A percentile compares a stretch with the other conserved stretches of the same genome.
Evolutionary conservation across 2,329 filamentous ascomycete genomes (phyloP).

Genomic region (Chaetomiaceae sp.): DNA sequence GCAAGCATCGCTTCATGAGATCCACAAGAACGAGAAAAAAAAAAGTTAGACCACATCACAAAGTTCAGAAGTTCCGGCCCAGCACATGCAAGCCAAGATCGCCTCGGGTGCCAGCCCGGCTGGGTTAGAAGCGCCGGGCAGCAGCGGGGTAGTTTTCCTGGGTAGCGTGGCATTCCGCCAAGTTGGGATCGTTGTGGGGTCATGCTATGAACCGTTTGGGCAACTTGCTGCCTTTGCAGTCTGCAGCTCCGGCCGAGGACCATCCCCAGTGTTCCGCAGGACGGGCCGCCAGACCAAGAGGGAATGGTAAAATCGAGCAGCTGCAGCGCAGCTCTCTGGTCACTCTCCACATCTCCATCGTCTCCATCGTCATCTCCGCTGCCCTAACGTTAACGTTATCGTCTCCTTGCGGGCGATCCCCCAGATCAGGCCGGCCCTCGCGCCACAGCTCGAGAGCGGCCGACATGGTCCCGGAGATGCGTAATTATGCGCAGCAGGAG

Average conservation of each 20-base stretch:
- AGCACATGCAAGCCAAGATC: background rate
- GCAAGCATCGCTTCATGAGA: background rate
- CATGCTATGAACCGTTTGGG: too few relatives aligned
- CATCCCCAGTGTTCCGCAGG: too few relatives aligned
- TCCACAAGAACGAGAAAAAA: background rate
- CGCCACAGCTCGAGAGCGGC: background rate
- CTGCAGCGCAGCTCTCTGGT: too few relatives aligned
- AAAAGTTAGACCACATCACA: background rate
- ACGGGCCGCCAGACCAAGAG: too few relatives aligned
- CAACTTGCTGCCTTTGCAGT: too few relatives aligned
- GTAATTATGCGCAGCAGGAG: too few relatives aligned
- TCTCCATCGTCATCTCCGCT: background rate
- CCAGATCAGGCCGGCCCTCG: background rate
- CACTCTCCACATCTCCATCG: background rate
- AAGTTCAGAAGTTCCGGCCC: background rate
- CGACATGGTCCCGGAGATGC: conserved; percentile 2
- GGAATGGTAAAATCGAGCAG: too few relatives aligned
- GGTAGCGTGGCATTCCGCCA: conserved; percentile 11
- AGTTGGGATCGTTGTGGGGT: conserved; percentile 4
- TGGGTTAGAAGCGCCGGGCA: conserved; percentile 10
- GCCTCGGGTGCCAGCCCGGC: background rate
- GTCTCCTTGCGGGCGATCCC: background rate
- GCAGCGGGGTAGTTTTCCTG: too few relatives aligned
- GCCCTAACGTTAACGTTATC: background rate
- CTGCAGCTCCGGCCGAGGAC: too few relatives aligned